A percentile compares a stretch with the other conserved stretches of the same genome.
phyloP scores from a whole-genome alignment of 768 basidiomycete genomes.

The Pisolithus albus region DNA sequence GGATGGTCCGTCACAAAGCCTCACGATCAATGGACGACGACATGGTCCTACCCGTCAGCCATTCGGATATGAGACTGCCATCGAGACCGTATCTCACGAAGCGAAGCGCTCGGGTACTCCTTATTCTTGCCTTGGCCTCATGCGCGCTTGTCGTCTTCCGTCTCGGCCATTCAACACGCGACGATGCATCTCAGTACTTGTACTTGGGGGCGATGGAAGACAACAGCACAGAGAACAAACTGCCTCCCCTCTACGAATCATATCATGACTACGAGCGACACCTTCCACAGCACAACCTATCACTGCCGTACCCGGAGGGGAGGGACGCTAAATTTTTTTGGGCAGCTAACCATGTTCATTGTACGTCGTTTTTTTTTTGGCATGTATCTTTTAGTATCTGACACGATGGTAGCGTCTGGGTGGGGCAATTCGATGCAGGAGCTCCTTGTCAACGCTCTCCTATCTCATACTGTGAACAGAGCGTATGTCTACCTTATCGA shows the following conservation, averaged over 20 bases:
- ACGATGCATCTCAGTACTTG: neutral
- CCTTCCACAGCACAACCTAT: conserved; percentile 40
- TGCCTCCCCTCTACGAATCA: conserved; percentile 41
- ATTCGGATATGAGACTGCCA: neutral
- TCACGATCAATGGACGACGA: neutral
- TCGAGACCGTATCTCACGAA: neutral
- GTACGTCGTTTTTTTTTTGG: conserved; percentile 18
- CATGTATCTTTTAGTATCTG: neutral
- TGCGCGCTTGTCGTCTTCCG: conserved; percentile 15
- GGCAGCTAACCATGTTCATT: conserved; percentile 40
- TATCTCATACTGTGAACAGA: conserved; percentile 41
- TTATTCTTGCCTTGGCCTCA: conserved; percentile 7
- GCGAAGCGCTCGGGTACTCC: conserved; percentile 7
- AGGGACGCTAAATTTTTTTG: conserved; percentile 39
- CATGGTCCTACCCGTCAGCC: neutral
- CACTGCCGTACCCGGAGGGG: conserved; percentile 35
- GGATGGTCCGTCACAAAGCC: neutral
- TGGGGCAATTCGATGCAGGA: conserved; percentile 63
- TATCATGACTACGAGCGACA: conserved; percentile 38
- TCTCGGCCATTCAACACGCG: neutral
- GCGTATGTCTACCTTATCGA: conserved; percentile 33
- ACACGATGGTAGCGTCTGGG: conserved; percentile 34
- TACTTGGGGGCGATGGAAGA: conserved; percentile 2
- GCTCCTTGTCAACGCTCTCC: conserved; percentile 43
- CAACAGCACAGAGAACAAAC: neutral